A percentile compares a stretch with the other conserved stretches of the same genome.
Conservation (phyloP, 495 filamentous ascomycete species). For the Tetracladium setigerum region DNA sequence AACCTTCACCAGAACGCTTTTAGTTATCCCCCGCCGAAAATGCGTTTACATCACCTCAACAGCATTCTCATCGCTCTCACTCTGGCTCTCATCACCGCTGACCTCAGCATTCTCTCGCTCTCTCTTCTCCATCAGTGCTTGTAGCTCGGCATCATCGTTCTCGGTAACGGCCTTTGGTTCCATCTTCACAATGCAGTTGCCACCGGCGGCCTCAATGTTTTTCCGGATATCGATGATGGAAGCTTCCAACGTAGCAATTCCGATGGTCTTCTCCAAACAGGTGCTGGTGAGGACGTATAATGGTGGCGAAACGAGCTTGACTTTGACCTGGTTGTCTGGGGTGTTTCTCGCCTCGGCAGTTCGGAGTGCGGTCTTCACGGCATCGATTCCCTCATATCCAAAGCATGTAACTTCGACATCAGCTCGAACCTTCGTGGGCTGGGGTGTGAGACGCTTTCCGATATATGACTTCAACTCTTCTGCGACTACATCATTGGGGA, state of each 20-base stretch:
- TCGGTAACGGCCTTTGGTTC: constrained; percentile 98
- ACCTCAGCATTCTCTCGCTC: constrained; percentile 97
- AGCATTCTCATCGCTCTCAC: constrained; percentile 77
- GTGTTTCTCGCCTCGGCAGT: constrained; percentile 86
- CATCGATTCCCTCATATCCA: constrained; percentile 96
- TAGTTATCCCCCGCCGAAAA: constrained; percentile 6
- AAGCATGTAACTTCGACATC: constrained; percentile 99
- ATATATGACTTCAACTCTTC: constrained; percentile 89
- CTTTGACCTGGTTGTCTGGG: constrained; percentile 85
- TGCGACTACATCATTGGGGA: constrained; percentile 78
- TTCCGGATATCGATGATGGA: constrained; percentile 77
- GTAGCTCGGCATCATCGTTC: constrained; percentile 92
- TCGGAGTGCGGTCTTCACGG: constrained; percentile 83
- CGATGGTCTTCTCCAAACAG: constrained; percentile 83
- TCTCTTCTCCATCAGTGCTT: constrained; percentile 98
- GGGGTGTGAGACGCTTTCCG: constrained; percentile 88
- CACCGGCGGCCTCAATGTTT: constrained; percentile 67
- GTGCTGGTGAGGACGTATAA: constrained; percentile 91
- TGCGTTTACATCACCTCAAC: constrained; percentile 20
- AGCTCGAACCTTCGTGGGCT: constrained; percentile 95
- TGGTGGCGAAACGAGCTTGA: constrained; percentile 90
- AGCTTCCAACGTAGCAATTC: constrained; percentile 74
- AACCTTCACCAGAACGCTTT: constrained; percentile 17
- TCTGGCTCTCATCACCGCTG: constrained; percentile 89
- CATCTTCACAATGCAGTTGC: constrained; percentile 85